These are phyloP conservation scores for Poteriospumella lacustris DNA, from an alignment of 108 stramenopile species.

Conservation along the genomic window DNA sequence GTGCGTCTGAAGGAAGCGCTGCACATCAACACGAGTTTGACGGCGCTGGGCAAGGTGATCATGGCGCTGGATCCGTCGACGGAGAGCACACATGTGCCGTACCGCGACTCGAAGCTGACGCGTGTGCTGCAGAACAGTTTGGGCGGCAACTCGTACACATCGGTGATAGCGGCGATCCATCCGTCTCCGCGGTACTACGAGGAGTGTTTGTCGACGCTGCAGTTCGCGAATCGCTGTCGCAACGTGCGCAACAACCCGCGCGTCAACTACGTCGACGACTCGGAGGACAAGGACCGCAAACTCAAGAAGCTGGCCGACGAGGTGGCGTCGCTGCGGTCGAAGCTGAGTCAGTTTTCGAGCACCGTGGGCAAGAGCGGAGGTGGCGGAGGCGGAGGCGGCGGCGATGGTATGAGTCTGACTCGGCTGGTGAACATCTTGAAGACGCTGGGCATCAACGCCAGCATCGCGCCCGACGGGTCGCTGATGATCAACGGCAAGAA, in stretches of 20 bases:
- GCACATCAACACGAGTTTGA: slow-evolving; percentile 58
- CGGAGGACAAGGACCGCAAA: slow-evolving; percentile 19
- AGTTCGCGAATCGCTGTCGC: slow-evolving; percentile 74
- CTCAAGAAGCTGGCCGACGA: not conserved
- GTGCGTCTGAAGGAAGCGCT: slow-evolving; percentile 49
- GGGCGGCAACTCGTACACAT: slow-evolving; percentile 88
- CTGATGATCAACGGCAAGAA: slow-evolving; percentile 12
- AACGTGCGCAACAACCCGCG: slow-evolving; percentile 52
- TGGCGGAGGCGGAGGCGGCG: not conserved
- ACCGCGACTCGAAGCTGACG: slow-evolving; percentile 87
- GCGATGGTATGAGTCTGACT: not conserved
- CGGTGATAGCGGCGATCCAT: slow-evolving; percentile 90
- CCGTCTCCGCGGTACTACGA: slow-evolving; percentile 75
- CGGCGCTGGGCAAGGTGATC: slow-evolving; percentile 57
- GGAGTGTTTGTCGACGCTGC: slow-evolving; percentile 91
- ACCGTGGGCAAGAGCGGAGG: not conserved
- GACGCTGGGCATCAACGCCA: not conserved
- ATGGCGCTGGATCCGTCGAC: slow-evolving; percentile 33
- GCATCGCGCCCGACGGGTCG: not conserved
- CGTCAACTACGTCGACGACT: slow-evolving; percentile 38
- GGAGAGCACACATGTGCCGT: slow-evolving; percentile 74
- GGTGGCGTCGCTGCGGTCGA: not conserved
- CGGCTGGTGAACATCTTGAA: not conserved
- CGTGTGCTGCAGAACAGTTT: slow-evolving; percentile 87
- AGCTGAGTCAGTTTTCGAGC: not conserved